Base-by-base conservation (phyloP, 2,329 filamentous ascomycete species). In the Penicillium sp. region DNA sequence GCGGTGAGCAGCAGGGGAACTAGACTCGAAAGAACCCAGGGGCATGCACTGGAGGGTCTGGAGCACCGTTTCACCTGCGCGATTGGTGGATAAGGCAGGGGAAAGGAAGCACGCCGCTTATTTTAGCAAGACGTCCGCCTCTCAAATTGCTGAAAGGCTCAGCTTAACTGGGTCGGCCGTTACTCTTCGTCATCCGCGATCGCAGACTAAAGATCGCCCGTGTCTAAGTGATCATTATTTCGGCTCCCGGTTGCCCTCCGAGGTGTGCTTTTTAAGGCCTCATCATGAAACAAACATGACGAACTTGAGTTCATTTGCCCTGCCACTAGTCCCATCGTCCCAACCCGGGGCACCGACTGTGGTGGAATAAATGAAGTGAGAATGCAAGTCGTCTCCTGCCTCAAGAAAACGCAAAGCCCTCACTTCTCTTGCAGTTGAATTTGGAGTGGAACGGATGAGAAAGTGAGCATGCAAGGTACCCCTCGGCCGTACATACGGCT, bases 21-120 rank as follows among this genome's bases (percentile, higher is more conserved):
- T 60, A 59, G 64, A 63, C 58, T 62, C 61, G 58, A 65, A 61
- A 65, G 62, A 62, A 65, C 60, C 67, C 66, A 70, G 67, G 71
- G 70, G 64, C 56, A 68, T 72, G 70, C 69, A 71, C 26, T 44
- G 54, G 62, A 60, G 58, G 66, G 62, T 61, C 62, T 62, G 55
- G 61, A 63, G 61, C 51, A 52, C 54, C 29, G 54, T 60, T 64
- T 56, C 66, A 65, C 61, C 64, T 51, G 47, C 62, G 63, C 62
- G 50, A 69, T 64, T 66, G 62, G 62, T 61, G 55, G 56, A 57
- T 52, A 51, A 63, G 54, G 57, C 55, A 63, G 52, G 54, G 56
- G 29, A 56, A 56, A 53, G 54, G 52, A 60, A 64, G 60, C 63
- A 58, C 64, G 53, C 58, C 55, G 60, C 53, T 64, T 58, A 50